Percentiles rank a stretch among this genome's conserved stretches.
Conservation (phyloP, 306 rosid genomes). For the Oemleria cerasiformis region DNA sequence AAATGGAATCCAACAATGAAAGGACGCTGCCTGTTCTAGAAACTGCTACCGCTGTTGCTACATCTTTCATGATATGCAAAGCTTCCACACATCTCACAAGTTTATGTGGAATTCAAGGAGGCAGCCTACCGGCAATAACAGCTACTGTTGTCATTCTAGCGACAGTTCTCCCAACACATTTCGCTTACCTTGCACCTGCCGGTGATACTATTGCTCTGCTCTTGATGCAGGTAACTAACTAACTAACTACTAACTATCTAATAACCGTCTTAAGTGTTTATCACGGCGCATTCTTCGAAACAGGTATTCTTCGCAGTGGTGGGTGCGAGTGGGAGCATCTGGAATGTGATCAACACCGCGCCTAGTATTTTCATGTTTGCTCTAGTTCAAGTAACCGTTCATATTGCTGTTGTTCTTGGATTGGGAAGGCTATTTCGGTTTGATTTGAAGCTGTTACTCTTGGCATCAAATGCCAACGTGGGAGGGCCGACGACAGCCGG, state of each 20-base stretch:
- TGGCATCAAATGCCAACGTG: constrained; percentile 81
- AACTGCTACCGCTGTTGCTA: constrained; percentile 49
- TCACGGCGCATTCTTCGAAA: neutral
- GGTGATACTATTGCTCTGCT: constrained; percentile 56
- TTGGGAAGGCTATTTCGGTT: constrained; percentile 55
- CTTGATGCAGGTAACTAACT: constrained; percentile 57
- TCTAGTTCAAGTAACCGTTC: constrained; percentile 61
- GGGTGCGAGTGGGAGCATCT: constrained; percentile 69
- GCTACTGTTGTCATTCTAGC: constrained; percentile 61
- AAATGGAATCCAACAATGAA: constrained; percentile 28
- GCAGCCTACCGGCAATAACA: constrained; percentile 54
- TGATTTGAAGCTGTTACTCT: constrained; percentile 54
- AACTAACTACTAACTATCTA: neutral
- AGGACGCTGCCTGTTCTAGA: constrained; percentile 44
- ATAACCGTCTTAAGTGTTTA: neutral
- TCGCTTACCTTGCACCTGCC: constrained; percentile 51
- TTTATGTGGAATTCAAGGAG: constrained; percentile 52
- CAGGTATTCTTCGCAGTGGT: constrained; percentile 64
- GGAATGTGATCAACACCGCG: constrained; percentile 57
- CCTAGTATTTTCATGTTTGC: constrained; percentile 71
- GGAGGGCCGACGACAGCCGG: constrained; percentile 89
- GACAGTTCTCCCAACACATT: constrained; percentile 47
- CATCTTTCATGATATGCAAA: constrained; percentile 56
- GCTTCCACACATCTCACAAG: constrained; percentile 38
- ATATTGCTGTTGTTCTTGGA: constrained; percentile 54